Base-by-base conservation (phyloP, 129 eudicot genomes). In the Deinandra increscens region DNA sequence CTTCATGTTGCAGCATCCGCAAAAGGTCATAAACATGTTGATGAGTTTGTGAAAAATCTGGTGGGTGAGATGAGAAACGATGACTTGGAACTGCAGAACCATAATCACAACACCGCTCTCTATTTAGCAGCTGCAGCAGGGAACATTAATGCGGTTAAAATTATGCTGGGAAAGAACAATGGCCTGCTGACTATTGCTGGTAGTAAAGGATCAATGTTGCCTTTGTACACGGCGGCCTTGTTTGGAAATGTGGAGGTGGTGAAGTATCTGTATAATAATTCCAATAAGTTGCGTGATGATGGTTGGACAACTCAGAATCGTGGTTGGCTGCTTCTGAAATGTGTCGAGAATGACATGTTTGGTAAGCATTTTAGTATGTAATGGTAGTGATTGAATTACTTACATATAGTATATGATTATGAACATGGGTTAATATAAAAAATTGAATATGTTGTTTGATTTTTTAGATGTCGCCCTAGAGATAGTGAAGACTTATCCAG, bases 1-100 rank as follows among this genome's bases (percentile, higher is more conserved):
- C 82, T 81, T 37, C 89, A 84, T 45, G 61, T 84, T 60, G 86
- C 86, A 3, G 79, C 82, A 14, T 72, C 74, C 3, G 74, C 62
- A 15, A 38, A n/a, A 23, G 26, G 64, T 6, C 48, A 42, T n/a
- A 62, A 38, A 64, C 63, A 36, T 3, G 54, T 45, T 7, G 70
- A 29, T 3, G 12, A 10, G 5, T 84, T 84, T 22, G 86, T 84
- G 18, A 22, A 68, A 7, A 78, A 78, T 8, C 55, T 81, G 17
- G 66, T 81, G 8, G 64, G 4, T 10, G 5, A 56, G 34, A 82
- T 82, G 87, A 31, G 49, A 12, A 50, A 60, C 1, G 19, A 10
- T 7, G 81, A 77, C 18, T 58, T 82, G 29, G 71, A n/a, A 14
- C 64, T 69, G 3, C 18, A 41, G 74, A 80, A 80, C 33, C 61